Conservation (phyloP, 495 filamentous ascomycete genomes). For the Astrothelium subdiscretum region DNA sequence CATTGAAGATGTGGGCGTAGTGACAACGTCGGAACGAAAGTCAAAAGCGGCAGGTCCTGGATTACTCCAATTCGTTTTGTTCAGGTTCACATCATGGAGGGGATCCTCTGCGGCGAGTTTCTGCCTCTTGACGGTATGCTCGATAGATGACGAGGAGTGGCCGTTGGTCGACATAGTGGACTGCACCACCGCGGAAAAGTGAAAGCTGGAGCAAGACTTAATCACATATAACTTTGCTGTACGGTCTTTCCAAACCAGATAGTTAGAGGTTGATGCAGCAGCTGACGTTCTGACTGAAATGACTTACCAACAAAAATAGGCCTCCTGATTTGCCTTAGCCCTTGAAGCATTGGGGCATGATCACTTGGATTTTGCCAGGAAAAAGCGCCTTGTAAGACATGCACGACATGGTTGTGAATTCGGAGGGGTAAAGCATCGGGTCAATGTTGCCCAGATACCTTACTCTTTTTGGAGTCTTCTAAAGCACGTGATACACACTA, state of each 20-base stretch:
- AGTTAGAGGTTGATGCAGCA: background rate
- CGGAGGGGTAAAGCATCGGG: too few species aligned
- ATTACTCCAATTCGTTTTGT: conserved; percentile 40
- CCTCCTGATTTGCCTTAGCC: background rate
- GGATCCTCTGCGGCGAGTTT: background rate
- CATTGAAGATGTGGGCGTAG: conserved; percentile 76
- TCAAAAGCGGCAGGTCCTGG: conserved; percentile 57
- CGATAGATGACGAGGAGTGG: background rate
- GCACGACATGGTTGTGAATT: too few species aligned
- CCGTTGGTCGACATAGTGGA: background rate
- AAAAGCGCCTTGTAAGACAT: too few species aligned
- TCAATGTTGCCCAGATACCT: too few species aligned
- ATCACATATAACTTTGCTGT: background rate
- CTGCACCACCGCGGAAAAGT: background rate
- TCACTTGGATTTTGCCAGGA: too few species aligned
- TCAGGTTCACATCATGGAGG: background rate
- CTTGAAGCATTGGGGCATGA: background rate
- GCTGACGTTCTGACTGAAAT: background rate
- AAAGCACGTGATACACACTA: too few species aligned
- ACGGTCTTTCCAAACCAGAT: background rate
- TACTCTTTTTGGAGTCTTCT: too few species aligned
- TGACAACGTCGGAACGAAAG: conserved; percentile 65
- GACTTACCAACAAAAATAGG: background rate
- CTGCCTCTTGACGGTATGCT: background rate
- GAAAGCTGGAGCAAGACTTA: background rate